These are phyloP conservation scores for Saccharomyces hybrid DNA, from an alignment of 1,139 yeast species.

Conservation along the genomic window DNA sequence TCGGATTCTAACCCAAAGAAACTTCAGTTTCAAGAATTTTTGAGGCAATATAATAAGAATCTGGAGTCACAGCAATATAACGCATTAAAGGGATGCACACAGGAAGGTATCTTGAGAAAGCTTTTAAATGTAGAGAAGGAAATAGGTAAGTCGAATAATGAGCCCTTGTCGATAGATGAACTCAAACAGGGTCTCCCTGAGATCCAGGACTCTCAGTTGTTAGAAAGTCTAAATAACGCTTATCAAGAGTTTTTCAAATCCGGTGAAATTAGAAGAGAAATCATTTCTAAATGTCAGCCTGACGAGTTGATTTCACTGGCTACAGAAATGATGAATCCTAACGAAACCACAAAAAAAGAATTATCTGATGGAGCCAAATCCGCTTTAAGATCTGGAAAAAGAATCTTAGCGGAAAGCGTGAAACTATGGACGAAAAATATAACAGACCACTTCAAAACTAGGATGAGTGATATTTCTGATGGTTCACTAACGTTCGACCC, in stretches of 20 bases:
- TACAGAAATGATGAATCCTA: constrained; percentile 13
- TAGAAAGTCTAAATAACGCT: constrained; percentile 19
- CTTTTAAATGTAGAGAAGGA: constrained; percentile 24
- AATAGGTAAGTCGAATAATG: constrained; percentile 10
- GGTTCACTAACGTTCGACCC: constrained; percentile 37
- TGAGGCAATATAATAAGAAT: constrained; percentile 21
- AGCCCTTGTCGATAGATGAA: constrained; percentile 15
- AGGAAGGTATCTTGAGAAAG: constrained; percentile 21
- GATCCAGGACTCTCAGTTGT: constrained; percentile 8
- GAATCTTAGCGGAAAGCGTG: constrained; percentile 16
- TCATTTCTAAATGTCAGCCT: constrained; percentile 16
- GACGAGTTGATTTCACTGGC: constrained; percentile 20
- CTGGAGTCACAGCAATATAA: constrained; percentile 22
- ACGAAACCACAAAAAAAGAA: constrained; percentile 26
- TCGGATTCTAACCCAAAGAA: constrained; percentile 23
- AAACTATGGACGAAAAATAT: constrained; percentile 23
- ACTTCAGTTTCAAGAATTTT: constrained; percentile 18
- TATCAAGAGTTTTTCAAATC: constrained; percentile 23
- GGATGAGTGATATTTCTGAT: not conserved
- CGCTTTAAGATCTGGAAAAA: constrained; percentile 21
- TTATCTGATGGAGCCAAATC: constrained; percentile 19
- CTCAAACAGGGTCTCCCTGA: constrained; percentile 13
- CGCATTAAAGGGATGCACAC: constrained; percentile 26
- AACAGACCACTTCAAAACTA: constrained; percentile 16
- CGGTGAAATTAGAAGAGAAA: constrained; percentile 13